phyloP scores from a whole-genome alignment of 495 filamentous ascomycete species.

The Elaphomyces granulatus region DNA sequence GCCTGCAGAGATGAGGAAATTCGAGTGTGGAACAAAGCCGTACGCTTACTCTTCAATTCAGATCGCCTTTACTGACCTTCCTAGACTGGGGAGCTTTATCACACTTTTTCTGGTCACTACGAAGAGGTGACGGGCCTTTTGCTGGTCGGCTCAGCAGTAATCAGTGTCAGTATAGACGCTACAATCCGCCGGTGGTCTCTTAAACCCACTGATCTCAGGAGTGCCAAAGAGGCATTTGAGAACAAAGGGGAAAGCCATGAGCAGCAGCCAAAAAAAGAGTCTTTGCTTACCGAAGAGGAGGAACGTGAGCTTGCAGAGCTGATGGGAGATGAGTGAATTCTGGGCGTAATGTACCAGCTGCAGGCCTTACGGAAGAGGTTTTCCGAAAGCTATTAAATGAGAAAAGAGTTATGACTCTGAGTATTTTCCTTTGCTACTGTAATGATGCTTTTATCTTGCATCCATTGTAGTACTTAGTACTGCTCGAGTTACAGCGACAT shows the following conservation, averaged over 20 bases:
- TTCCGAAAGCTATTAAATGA: too few relatives aligned
- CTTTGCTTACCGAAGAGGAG: slow-evolving; percentile 61
- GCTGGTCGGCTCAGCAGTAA: slow-evolving; percentile 44
- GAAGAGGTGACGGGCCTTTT: slow-evolving; percentile 80
- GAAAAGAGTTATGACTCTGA: too few relatives aligned
- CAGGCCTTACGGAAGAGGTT: too few relatives aligned
- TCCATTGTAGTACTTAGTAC: too few relatives aligned
- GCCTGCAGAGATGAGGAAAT: slow-evolving; percentile 85
- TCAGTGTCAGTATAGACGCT: slow-evolving; percentile 77
- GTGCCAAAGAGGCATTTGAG: slow-evolving; percentile 42
- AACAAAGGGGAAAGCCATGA: slow-evolving; percentile 36
- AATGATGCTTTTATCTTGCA: too few relatives aligned
- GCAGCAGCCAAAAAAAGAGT: slow-evolving; percentile 24
- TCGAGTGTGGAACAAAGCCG: slow-evolving; percentile 67
- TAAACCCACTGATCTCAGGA: slow-evolving; percentile 45
- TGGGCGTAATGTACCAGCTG: too few relatives aligned
- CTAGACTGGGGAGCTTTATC: slow-evolving; percentile 56
- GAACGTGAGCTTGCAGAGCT: slow-evolving; percentile 77
- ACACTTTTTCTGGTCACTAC: slow-evolving; percentile 71
- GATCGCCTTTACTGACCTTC: slow-evolving; percentile 7
- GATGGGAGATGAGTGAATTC: slow-evolving; percentile 66
- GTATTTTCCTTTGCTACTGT: too few relatives aligned
- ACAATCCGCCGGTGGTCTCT: slow-evolving; percentile 76
- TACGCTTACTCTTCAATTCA: slow-evolving; percentile 16
- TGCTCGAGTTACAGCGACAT: too few relatives aligned